Evolutionary conservation across 495 filamentous ascomycete species (phyloP).

Genomic region (Daldinia grandis): DNA sequence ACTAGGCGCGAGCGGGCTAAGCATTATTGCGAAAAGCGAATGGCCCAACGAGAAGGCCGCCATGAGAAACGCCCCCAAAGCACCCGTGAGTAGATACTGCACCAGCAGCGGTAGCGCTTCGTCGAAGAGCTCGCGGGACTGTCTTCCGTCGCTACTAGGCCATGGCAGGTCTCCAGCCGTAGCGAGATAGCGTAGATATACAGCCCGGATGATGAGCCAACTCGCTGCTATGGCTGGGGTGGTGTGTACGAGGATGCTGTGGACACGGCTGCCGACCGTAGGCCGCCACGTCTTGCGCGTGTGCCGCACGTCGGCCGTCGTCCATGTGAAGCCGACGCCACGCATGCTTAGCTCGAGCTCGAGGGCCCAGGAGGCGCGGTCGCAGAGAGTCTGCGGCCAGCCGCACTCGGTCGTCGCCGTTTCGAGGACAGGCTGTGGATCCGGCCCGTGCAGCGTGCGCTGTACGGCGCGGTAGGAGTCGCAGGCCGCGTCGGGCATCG

Average conservation of each 20-base stretch:
- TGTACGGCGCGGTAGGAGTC: conserved; percentile 16
- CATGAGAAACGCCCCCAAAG: conserved; percentile 36
- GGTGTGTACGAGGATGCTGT: conserved; percentile 23
- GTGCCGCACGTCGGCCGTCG: conserved; percentile 36
- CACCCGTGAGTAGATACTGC: conserved; percentile 24
- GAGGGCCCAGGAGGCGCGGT: conserved; percentile 34
- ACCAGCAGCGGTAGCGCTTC: not conserved
- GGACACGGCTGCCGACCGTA: conserved; percentile 18
- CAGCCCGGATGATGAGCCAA: conserved; percentile 9
- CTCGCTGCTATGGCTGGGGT: conserved; percentile 4
- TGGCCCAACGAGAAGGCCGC: conserved; percentile 30
- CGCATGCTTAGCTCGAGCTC: conserved; percentile 38
- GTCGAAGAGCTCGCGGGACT: conserved; percentile 24
- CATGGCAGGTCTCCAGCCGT: not conserved
- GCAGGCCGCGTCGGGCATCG: conserved; percentile 19
- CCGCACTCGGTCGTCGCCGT: conserved; percentile 27
- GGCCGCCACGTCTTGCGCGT: conserved; percentile 32
- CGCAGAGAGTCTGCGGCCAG: conserved; percentile 21
- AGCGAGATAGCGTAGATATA: conserved; percentile 23
- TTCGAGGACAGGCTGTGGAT: conserved; percentile 23
- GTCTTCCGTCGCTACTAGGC: not conserved
- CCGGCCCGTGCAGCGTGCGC: conserved; percentile 15
- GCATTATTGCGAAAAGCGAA: conserved; percentile 25
- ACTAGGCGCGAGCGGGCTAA: conserved; percentile 29
- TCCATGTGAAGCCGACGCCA: conserved; percentile 33